These are phyloP conservation scores for Euclidium syriacum DNA, from an alignment of 345 rosid genomes.

Conservation along the genomic window DNA sequence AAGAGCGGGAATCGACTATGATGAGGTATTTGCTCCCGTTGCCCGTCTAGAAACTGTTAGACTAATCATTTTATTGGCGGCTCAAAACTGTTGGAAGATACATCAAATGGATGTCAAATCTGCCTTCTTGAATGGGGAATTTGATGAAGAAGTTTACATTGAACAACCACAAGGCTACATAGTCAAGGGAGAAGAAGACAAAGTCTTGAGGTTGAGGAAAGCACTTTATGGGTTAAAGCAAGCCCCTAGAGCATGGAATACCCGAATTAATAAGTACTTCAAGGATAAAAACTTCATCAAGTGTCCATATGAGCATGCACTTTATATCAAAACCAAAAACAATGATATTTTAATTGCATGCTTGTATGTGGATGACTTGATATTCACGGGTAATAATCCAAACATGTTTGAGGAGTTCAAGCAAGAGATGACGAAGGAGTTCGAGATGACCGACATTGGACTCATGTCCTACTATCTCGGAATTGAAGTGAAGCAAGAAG, in stretches of 20 bases:
- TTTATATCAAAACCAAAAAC: too few species aligned
- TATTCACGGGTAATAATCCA: too few species aligned
- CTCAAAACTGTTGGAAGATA: not conserved
- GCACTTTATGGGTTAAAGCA: not conserved
- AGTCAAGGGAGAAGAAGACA: not conserved
- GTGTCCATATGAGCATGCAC: too few species aligned
- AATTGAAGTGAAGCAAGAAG: too few species aligned
- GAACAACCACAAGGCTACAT: not conserved
- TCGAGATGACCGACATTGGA: too few species aligned
- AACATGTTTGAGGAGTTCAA: too few species aligned
- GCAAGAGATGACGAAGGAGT: too few species aligned
- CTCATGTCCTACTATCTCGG: too few species aligned
- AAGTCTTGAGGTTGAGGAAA: not conserved
- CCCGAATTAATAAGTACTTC: not conserved
- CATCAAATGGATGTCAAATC: not conserved
- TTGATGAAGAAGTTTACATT: not conserved
- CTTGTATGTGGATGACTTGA: too few species aligned
- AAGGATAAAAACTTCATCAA: not conserved
- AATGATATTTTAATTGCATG: too few species aligned
- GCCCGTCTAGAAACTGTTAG: not conserved
- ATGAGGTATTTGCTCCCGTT: not conserved
- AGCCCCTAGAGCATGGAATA: not conserved
- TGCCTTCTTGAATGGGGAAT: not conserved
- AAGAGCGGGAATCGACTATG: not conserved
- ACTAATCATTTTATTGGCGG: not conserved